Evolutionary conservation across 2,329 filamentous ascomycete species (phyloP).

Genomic region (Epichloe sibirici): DNA sequence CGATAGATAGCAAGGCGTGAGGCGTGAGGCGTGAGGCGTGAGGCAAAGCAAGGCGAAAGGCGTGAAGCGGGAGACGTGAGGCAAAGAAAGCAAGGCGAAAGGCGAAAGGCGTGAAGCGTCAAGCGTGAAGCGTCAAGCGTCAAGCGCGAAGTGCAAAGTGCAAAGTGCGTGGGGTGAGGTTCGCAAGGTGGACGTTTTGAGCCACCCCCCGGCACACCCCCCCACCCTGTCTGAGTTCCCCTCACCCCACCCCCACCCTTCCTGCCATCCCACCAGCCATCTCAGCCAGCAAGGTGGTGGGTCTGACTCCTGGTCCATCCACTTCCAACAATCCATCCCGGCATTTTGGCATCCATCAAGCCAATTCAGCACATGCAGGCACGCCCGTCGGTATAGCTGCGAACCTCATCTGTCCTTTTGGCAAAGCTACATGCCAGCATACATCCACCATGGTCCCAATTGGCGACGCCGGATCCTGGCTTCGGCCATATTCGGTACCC

Average conservation of each 20-base stretch:
- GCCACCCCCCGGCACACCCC: not conserved
- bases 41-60: not conserved
- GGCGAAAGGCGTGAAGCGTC: not conserved
- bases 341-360: constrained; percentile 2
- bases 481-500: not conserved
- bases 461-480: not conserved
- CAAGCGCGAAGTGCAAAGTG: not conserved
- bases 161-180: not conserved
- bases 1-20: not conserved
- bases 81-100: not conserved
- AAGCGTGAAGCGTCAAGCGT: not conserved
- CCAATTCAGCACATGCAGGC: constrained; percentile 2
- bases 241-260: not conserved
- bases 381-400: not conserved
- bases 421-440: not conserved
- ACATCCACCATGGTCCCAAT: not conserved
- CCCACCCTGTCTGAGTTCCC: not conserved
- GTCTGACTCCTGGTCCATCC: not conserved
- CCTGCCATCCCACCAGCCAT: not conserved
- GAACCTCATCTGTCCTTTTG: constrained; percentile 2
- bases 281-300: constrained; percentile 1
- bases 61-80: not conserved
- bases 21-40: not conserved
- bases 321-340: constrained; percentile 3
- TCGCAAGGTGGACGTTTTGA: not conserved